Conservation (phyloP, 352 stramenopile genomes). For the Phytophthora litchii region DNA sequence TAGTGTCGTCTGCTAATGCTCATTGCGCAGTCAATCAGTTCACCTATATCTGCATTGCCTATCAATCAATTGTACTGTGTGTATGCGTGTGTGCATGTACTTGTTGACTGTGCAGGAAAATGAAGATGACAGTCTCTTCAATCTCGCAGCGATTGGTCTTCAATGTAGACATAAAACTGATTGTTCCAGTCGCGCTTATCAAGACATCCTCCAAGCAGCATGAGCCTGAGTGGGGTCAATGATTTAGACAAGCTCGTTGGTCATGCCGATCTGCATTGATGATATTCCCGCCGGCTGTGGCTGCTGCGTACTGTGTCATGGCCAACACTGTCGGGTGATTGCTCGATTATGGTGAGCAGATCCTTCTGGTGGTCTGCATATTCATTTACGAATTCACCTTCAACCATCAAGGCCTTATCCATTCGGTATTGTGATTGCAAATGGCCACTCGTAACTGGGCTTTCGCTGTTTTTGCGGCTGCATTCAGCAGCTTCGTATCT, state of each 20-base stretch:
- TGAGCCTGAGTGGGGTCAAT: too few species aligned
- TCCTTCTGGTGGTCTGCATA: constrained; percentile 23
- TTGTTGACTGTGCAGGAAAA: constrained; percentile 2
- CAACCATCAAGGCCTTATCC: not conserved
- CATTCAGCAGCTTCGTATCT: not conserved
- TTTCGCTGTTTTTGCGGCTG: not conserved
- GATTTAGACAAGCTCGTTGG: too few species aligned
- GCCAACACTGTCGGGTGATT: too few species aligned
- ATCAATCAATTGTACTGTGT: not conserved
- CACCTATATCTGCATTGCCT: not conserved
- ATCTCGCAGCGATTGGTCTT: constrained; percentile 21
- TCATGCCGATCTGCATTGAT: not conserved
- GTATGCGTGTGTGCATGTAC: constrained; percentile 1
- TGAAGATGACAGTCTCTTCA: constrained; percentile 17
- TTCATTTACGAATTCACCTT: constrained; percentile 19
- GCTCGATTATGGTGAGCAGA: not conserved
- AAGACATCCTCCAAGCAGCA: not conserved
- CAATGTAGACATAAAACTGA: constrained; percentile 18
- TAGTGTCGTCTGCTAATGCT: not conserved
- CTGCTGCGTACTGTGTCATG: too few species aligned
- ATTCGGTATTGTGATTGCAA: not conserved
- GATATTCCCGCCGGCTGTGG: too few species aligned
- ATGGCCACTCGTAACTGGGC: constrained; percentile 13
- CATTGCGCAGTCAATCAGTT: too few species aligned
- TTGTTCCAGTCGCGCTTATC: constrained; percentile 2